These are phyloP conservation scores for Eutrema salsugineum DNA, from an alignment of 441 rosid species.

Conservation along the genomic window DNA sequence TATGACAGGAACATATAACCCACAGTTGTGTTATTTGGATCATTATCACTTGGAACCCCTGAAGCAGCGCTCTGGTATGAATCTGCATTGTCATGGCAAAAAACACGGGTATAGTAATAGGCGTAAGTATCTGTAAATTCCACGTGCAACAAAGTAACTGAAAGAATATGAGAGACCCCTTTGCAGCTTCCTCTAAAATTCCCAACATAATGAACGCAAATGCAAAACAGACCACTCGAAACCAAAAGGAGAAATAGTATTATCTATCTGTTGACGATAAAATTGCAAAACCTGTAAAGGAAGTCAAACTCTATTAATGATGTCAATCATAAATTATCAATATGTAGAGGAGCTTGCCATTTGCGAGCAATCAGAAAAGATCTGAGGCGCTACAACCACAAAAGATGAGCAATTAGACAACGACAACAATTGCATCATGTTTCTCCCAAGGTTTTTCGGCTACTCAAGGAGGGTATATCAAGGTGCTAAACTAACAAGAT, in stretches of 20 bases:
- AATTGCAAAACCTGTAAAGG: not conserved
- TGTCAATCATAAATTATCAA: not conserved
- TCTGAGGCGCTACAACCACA: not conserved
- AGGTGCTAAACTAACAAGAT: not conserved
- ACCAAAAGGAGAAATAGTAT: not conserved
- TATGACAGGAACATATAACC: slow-evolving; percentile 33
- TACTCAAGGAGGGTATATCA: not conserved
- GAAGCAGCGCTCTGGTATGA: slow-evolving; percentile 54
- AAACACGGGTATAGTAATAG: not conserved
- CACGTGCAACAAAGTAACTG: not conserved
- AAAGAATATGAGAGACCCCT: not conserved
- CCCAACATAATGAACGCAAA: not conserved
- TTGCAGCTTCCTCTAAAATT: not conserved
- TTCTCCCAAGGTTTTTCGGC: not conserved
- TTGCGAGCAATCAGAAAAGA: not conserved
- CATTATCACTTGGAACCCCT: slow-evolving; percentile 60
- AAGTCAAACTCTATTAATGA: not conserved
- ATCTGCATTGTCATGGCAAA: slow-evolving; percentile 50
- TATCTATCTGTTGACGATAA: not conserved
- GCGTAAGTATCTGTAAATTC: not conserved
- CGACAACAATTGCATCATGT: not conserved
- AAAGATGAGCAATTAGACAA: not conserved
- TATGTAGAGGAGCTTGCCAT: not conserved
- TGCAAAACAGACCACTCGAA: not conserved
- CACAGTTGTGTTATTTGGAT: slow-evolving; percentile 93